Evolutionary conservation across 2,329 filamentous ascomycete genomes (phyloP), one percentile per base, ranked within the genome.

Genomic region (Keithomyces neogunnii): DNA sequence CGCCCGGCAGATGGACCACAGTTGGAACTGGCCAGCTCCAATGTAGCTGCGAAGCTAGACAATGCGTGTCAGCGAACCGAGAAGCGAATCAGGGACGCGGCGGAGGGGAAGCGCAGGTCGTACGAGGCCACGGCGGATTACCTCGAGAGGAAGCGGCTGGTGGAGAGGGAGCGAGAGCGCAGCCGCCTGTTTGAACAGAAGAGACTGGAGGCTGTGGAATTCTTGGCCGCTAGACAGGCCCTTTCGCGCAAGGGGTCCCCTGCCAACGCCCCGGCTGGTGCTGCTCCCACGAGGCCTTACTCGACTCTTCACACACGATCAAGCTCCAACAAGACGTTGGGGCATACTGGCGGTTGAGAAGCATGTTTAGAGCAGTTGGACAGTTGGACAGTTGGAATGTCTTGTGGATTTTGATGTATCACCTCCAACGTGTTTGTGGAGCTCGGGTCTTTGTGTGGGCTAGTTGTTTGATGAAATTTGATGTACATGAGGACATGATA

Each of bases 131-230:
- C 69, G 43, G 61, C 63, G 8, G 78, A 82, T 40, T 62, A 71
- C 19, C 61, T 68, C 5, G 63, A 69, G 51, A 72, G 79, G 28
- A 59, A 64, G 56, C 59, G 53, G n/a, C 60, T 66, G 3, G 63
- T 78, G 38, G 69, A 71, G 11, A 59, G 63, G 32, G 79, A 82
- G 62, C 66, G 75, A 32, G 69, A 74, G 53, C 70, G 73, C 47
- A 80, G 75, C 50, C 67, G 68, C 5, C 53, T 62, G 1, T 82
- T 82, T 57, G 78, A 81, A 60, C 54, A 60, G 49, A 72, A 62
- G 55, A 70, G 78, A 42, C 65, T 66, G 40, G 72, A 77, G 54
- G 76, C 77, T 3, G 62, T 73, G 26, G 66, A 65, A 26, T 68
- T 68, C 40, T 54, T 79, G 30, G 60, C 63, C 3, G 57, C 62